A percentile compares a stretch with the other conserved stretches of the same genome.
Conservation (phyloP, 176 grass and related monocot genomes). For the Rhynchospora breviuscula region DNA sequence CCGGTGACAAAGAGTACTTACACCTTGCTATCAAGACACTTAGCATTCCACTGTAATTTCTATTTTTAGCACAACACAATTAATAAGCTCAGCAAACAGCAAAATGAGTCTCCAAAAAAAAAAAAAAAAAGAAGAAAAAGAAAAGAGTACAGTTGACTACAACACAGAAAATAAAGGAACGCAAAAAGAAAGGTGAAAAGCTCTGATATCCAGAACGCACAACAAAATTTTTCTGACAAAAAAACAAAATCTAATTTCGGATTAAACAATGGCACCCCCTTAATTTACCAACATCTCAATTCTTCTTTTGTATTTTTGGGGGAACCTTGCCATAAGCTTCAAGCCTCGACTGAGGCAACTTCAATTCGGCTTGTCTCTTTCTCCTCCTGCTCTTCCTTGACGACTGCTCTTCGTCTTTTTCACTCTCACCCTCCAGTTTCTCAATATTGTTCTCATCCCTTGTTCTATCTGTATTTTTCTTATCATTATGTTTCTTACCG, state of each 20-base stretch:
- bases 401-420: constrained; percentile 32
- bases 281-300: constrained; percentile 27
- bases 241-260: constrained; percentile 5
- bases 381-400: constrained; percentile 60
- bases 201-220: background rate
- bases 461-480: constrained; percentile 38
- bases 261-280: background rate
- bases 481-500: constrained; percentile 39
- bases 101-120: background rate
- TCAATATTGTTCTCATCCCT: constrained; percentile 31
- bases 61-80: background rate
- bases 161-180: background rate
- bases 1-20: background rate
- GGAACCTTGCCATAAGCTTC: constrained; percentile 52
- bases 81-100: background rate
- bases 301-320: constrained; percentile 45
- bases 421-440: constrained; percentile 27
- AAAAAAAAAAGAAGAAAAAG: background rate
- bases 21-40: background rate
- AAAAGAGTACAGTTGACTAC: background rate
- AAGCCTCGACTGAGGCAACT: constrained; percentile 35
- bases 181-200: background rate
- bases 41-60: background rate
- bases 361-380: constrained; percentile 50
- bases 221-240: constrained; percentile 24